Base-by-base conservation (phyloP, 805 yeast genomes). In the Komagataella populi region DNA sequence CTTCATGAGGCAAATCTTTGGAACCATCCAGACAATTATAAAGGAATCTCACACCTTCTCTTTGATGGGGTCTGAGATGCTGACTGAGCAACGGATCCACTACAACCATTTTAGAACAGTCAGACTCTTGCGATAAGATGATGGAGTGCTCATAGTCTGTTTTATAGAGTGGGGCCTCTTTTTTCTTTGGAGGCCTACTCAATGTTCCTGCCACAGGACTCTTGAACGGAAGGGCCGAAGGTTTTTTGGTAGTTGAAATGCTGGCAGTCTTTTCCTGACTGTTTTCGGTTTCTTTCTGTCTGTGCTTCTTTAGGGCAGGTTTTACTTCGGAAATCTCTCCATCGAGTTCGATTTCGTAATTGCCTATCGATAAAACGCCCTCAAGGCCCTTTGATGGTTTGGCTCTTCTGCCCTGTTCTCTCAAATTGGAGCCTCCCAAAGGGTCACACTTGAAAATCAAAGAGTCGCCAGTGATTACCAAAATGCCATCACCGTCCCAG, bases 401-500 rank as follows among this genome's bases (percentile, higher is more conserved):
- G 36, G 46, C 22, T n/a, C 48, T 39, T 45, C 54, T 51, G 10
- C 53, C 55, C 39, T 47, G 53, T 44, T 52, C 55, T 48, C 57
- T 60, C 50, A 57, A 59, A 49, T 57, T 60, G 10, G 53, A 57
- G 49, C 60, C 60, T 20, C 58, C 57, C 16, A 63, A 59, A 22
- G 61, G 59, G 45, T 68, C 73, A 10, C 60, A 56, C 48, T 69
- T 63, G 16, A 73, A 59, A 0, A 66, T 48, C 22, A 51, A 48
- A 0, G 62, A 59, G 2, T 59, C 51, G 1, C 57, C 55, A n/a
- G 64, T 60, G 2, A 73, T 61, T 0, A 66, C 57, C 14, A 84
- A 67, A 39, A 68, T 65, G 0, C 96, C 98, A 67, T 93, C 98
- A 2, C 95, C 96, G 51, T 87, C 95, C 99, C 99, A 93, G 0